Evolutionary conservation across 495 filamentous ascomycete species (phyloP), one percentile per base, ranked within the genome.

Genomic region (Hypoxylon rickii): DNA sequence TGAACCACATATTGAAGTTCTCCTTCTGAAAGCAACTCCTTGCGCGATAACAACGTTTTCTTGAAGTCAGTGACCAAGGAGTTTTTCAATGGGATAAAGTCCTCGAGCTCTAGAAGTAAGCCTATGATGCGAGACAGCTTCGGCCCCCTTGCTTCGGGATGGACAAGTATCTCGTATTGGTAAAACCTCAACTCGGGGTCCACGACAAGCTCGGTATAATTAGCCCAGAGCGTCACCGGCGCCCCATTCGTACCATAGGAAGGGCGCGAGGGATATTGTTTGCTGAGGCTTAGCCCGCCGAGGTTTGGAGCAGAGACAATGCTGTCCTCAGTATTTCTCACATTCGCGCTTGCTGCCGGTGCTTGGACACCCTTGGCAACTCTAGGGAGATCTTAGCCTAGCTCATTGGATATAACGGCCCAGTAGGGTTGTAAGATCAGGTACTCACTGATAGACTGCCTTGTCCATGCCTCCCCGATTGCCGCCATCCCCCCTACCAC

Each of bases 11-110:
- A 49, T n/a, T n/a, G 0, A 18, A 55, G 67, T 13, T 68, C 65
- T 21, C 75, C 66, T n/a, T 42, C 19, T 67, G n/a, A 32, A 3
- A 15, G 11, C 15, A 38, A 10, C 10, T 68, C 74, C 47, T 74
- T 73, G 3, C 64, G 67, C 0, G 74, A 70, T 19, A 84, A 66
- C 2, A 83, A 54, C 3, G 69, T 79, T 0, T 75, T 76, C 37
- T 70, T 72, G 54, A 73, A 81, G 36, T 84, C 81, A 0, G 79
- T 79, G 4, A 77, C 78, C 19, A 83, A 69, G n/a, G n/a, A n/a
- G n/a, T n/a, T n/a, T 19, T 69, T 64, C 1, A 38, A 45, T 26
- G 22, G 4, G 59, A 34, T n/a, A 18, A 17, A 10, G 19, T 79
- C 8, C 41, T 2, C 13, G 34, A 5, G 75, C 31, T 77, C 55